Conservation (phyloP, 495 filamentous ascomycete genomes). For the Penicilliopsis zonata region DNA sequence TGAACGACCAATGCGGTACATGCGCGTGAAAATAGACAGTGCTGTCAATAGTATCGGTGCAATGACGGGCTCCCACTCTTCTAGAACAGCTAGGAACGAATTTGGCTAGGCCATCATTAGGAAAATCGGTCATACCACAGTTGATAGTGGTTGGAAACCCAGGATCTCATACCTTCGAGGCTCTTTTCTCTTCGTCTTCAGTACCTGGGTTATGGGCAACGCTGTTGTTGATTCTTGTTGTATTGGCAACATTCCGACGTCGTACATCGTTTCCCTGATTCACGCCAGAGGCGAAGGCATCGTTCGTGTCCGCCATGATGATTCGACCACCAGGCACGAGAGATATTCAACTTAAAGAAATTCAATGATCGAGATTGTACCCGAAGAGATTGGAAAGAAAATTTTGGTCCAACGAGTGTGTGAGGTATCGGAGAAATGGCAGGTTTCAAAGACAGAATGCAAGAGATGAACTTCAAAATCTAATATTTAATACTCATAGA, state of each 20-base stretch:
- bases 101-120: slow-evolving; percentile 15
- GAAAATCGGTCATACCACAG: neutral
- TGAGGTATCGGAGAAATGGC: no score
- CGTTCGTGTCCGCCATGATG: slow-evolving; percentile 20
- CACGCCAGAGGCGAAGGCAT: slow-evolving; percentile 51
- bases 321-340: slow-evolving; percentile 1
- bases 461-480: no score
- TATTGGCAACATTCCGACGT: slow-evolving; percentile 58
- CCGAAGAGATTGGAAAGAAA: no score
- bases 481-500: no score
- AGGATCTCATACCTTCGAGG: slow-evolving; percentile 16
- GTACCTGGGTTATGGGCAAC: slow-evolving; percentile 23
- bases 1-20: slow-evolving; percentile 92
- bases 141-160: neutral
- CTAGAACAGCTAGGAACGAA: slow-evolving; percentile 48
- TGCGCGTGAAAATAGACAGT: slow-evolving; percentile 82
- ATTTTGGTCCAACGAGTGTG: no score
- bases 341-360: no score
- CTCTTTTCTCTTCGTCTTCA: slow-evolving; percentile 53
- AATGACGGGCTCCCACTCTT: slow-evolving; percentile 75
- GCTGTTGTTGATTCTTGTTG: slow-evolving; percentile 25
- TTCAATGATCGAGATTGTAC: no score
- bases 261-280: slow-evolving; percentile 55
- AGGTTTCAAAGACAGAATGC: no score
- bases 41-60: slow-evolving; percentile 81